Conservation (phyloP, 495 filamentous ascomycete species). For the Clohesyomyces aquaticus region DNA sequence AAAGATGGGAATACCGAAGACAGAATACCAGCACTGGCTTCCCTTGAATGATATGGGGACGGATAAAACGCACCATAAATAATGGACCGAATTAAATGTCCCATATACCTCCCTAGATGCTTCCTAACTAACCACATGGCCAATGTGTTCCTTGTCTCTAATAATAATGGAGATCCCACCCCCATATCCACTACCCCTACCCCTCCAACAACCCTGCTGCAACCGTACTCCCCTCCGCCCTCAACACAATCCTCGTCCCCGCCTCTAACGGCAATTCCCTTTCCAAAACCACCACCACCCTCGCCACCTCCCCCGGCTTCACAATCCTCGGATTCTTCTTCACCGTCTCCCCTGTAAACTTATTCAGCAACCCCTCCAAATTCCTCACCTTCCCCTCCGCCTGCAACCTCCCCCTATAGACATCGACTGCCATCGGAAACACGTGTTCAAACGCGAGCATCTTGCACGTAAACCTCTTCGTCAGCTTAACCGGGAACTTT, state of each 20-base stretch:
- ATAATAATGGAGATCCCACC: neutral
- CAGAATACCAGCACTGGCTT: too few relatives aligned
- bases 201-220: conserved; percentile 74
- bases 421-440: conserved; percentile 84
- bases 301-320: conserved; percentile 69
- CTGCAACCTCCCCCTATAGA: conserved; percentile 83
- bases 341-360: conserved; percentile 64
- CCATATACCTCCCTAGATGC: too few relatives aligned
- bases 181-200: conserved; percentile 3
- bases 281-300: conserved; percentile 72
- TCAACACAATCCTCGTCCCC: conserved; percentile 76
- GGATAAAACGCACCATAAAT: too few relatives aligned
- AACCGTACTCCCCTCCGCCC: conserved; percentile 77
- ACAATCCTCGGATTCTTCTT: conserved; percentile 88
- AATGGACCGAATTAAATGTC: too few relatives aligned
- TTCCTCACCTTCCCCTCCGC: conserved; percentile 71
- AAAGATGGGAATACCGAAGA: too few relatives aligned
- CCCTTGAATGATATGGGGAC: too few relatives aligned
- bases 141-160: neutral
- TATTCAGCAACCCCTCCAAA: conserved; percentile 75
- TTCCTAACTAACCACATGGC: neutral
- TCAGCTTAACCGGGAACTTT: conserved; percentile 65
- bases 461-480: conserved; percentile 76
- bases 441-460: conserved; percentile 86
- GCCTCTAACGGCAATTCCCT: conserved; percentile 76